These are phyloP conservation scores for Lyophyllum atratum DNA, from an alignment of 768 basidiomycete genomes.

Conservation along the genomic window DNA sequence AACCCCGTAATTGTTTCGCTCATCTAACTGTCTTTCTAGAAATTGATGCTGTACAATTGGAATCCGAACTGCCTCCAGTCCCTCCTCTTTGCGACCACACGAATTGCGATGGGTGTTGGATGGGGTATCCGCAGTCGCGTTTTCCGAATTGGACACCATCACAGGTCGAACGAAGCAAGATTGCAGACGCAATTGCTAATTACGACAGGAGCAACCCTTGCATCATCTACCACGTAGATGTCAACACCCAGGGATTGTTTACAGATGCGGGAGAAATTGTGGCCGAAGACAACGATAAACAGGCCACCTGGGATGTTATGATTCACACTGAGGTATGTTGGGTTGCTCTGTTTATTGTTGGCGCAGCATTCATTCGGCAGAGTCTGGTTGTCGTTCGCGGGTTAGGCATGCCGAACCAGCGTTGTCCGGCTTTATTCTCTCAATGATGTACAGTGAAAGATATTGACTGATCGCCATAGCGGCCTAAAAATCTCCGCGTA, in stretches of 20 bases:
- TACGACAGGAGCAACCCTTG: slow-evolving; percentile 29
- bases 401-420: too few relatives aligned
- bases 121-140: slow-evolving; percentile 42
- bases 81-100: slow-evolving; percentile 38
- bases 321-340: slow-evolving; percentile 34
- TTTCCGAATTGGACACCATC: slow-evolving; percentile 59
- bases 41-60: slow-evolving; percentile 36
- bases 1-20: background rate
- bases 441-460: background rate
- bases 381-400: background rate
- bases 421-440: background rate
- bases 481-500: slow-evolving; percentile 40
- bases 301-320: slow-evolving; percentile 42
- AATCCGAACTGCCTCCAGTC: slow-evolving; percentile 32
- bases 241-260: slow-evolving; percentile 39
- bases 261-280: slow-evolving; percentile 25
- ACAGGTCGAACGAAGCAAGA: slow-evolving; percentile 45
- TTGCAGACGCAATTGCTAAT: slow-evolving; percentile 34
- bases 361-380: background rate
- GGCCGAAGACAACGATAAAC: slow-evolving; percentile 23
- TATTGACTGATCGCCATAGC: slow-evolving; percentile 20
- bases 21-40: slow-evolving; percentile 22
- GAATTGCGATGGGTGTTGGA: slow-evolving; percentile 40
- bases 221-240: slow-evolving; percentile 41
- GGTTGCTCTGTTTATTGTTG: background rate